phyloP scores from a whole-genome alignment of 805 yeast species.

The Starmerella kuoi region DNA sequence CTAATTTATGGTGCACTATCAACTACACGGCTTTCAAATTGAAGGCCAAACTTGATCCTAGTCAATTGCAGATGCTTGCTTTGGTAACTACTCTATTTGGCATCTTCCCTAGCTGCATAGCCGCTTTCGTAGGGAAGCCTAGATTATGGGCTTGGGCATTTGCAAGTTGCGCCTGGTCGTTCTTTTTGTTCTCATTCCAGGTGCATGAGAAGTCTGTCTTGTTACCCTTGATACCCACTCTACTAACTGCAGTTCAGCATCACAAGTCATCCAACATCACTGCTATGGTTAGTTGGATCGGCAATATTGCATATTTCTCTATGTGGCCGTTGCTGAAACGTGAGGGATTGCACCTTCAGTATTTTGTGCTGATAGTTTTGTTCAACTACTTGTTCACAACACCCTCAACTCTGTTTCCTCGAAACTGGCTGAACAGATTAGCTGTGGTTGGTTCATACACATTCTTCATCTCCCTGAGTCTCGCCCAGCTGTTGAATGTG shows the following conservation, averaged over 20 bases:
- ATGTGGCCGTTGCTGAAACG: conserved; percentile 74
- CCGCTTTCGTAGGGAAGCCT: conserved; percentile 32
- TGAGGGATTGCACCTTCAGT: conserved; percentile 67
- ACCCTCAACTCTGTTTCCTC: conserved; percentile 33
- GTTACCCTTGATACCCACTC: conserved; percentile 75
- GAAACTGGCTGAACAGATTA: conserved; percentile 37
- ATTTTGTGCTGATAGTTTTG: conserved; percentile 44
- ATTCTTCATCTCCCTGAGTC: conserved; percentile 40
- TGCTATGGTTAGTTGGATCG: conserved; percentile 78
- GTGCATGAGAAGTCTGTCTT: conserved; percentile 91
- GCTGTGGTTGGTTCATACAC: conserved; percentile 43
- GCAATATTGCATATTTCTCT: conserved; percentile 72
- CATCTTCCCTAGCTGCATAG: conserved; percentile 45
- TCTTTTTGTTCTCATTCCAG: conserved; percentile 82
- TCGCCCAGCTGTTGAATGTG: conserved; percentile 42
- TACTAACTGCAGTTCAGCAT: conserved; percentile 41
- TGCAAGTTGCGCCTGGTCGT: conserved; percentile 73
- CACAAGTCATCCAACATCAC: conserved; percentile 42
- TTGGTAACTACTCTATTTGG: conserved; percentile 31
- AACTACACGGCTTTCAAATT: conserved; percentile 61
- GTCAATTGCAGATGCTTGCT: conserved; percentile 46
- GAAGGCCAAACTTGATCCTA: conserved; percentile 39
- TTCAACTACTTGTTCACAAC: conserved; percentile 53
- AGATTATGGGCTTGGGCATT: conserved; percentile 53
- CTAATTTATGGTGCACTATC: conserved; percentile 94